phyloP scores from a whole-genome alignment of 177 flowering plant genomes.

The Tripterygium wilfordii region DNA sequence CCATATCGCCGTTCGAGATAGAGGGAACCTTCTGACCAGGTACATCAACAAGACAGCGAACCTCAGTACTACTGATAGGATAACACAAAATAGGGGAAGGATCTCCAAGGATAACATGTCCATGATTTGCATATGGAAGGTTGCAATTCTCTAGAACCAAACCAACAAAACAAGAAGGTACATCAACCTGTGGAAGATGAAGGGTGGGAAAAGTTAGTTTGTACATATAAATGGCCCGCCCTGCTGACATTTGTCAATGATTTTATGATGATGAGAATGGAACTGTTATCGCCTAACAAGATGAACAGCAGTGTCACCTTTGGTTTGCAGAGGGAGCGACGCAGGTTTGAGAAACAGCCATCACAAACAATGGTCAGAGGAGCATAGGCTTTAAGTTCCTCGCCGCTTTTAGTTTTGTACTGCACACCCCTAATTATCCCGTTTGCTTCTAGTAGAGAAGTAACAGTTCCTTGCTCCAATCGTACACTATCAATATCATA shows the following conservation, averaged over 20 bases:
- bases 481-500: slow-evolving; percentile 24
- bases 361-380: slow-evolving; percentile 49
- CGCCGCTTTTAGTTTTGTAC: slow-evolving; percentile 36
- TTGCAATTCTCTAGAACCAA: slow-evolving; percentile 37
- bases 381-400: slow-evolving; percentile 32
- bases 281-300: background rate
- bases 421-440: slow-evolving; percentile 48
- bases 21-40: slow-evolving; percentile 63
- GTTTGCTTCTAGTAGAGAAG: slow-evolving; percentile 39
- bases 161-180: slow-evolving; percentile 47
- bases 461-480: slow-evolving; percentile 47
- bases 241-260: no score
- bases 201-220: background rate
- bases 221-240: background rate
- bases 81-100: slow-evolving; percentile 44
- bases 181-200: slow-evolving; percentile 28
- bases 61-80: slow-evolving; percentile 43
- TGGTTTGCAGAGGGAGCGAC: slow-evolving; percentile 47
- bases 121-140: slow-evolving; percentile 41
- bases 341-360: slow-evolving; percentile 50
- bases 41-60: slow-evolving; percentile 47
- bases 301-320: slow-evolving; percentile 22
- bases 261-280: no score
- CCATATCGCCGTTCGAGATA: slow-evolving; percentile 56
- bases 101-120: slow-evolving; percentile 38